Conservation (phyloP, 2,329 filamentous ascomycete species). For the Plectosphaerella sp. region DNA sequence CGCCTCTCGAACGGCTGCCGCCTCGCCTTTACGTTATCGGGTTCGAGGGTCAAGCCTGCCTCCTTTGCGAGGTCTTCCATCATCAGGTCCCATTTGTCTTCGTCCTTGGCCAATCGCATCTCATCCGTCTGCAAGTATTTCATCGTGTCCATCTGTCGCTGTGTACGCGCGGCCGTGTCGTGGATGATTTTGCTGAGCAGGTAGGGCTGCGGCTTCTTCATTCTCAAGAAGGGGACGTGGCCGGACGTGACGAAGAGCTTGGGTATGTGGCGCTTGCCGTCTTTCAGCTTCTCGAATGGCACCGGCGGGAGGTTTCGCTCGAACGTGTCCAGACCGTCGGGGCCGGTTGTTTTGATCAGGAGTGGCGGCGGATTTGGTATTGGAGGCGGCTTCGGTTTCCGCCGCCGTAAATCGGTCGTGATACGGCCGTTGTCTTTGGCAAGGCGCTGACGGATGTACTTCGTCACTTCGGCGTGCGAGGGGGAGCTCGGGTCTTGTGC, state of each 20-base stretch:
- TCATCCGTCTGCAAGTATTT: slow-evolving; percentile 22
- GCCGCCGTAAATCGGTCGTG: neutral
- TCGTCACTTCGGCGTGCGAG: slow-evolving; percentile 36
- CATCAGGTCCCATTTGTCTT: slow-evolving; percentile 46
- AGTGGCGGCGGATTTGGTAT: slow-evolving; percentile 21
- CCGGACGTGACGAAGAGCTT: slow-evolving; percentile 46
- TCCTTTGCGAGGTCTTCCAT: slow-evolving; percentile 21
- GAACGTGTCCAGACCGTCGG: slow-evolving; percentile 40
- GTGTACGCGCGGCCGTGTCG: slow-evolving; percentile 41
- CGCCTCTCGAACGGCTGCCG: slow-evolving; percentile 4
- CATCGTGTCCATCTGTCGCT: slow-evolving; percentile 29
- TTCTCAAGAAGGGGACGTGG: slow-evolving; percentile 60
- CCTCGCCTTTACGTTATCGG: too few relatives aligned
- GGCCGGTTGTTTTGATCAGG: slow-evolving; percentile 25
- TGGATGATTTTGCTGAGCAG: slow-evolving; percentile 51
- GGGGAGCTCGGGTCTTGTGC: slow-evolving; percentile 29
- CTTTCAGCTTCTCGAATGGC: slow-evolving; percentile 41
- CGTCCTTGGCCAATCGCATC: slow-evolving; percentile 29
- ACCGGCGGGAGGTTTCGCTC: slow-evolving; percentile 39
- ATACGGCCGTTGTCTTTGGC: slow-evolving; percentile 11
- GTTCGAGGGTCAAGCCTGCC: neutral
- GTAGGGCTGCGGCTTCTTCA: slow-evolving; percentile 60
- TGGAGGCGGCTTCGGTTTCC: slow-evolving; percentile 13
- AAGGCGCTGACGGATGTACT: slow-evolving; percentile 28
- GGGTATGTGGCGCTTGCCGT: slow-evolving; percentile 49